These are phyloP conservation scores for Tricholoma furcatifolium DNA, from an alignment of 768 basidiomycete genomes.

Conservation along the genomic window DNA sequence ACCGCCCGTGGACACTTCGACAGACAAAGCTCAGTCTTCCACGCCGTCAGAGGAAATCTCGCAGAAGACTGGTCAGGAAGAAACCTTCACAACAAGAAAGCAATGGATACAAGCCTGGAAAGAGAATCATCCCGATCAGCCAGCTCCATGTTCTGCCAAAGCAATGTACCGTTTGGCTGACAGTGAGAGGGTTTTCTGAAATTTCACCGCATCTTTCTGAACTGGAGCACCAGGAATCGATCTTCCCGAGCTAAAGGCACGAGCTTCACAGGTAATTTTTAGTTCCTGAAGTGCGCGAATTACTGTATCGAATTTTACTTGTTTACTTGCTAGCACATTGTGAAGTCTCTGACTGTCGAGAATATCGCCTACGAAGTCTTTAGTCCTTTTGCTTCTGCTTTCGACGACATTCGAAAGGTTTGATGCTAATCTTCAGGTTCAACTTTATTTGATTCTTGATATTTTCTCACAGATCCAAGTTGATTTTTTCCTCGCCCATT, in stretches of 20 bases:
- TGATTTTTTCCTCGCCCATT: conserved; percentile 76
- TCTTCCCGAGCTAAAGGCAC: conserved; percentile 66
- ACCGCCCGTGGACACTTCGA: conserved; percentile 23
- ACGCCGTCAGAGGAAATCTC: conserved; percentile 26
- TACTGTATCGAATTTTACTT: not conserved
- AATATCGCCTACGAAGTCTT: conserved; percentile 89
- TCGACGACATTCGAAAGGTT: conserved; percentile 78
- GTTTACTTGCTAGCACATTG: conserved; percentile 63
- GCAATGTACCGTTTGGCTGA: conserved; percentile 83
- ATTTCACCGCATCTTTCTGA: not conserved
- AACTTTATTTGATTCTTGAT: conserved; percentile 33
- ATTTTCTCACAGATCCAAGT: conserved; percentile 63
- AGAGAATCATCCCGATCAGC: conserved; percentile 54
- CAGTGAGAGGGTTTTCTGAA: conserved; percentile 46
- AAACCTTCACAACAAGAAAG: conserved; percentile 31
- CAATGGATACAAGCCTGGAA: conserved; percentile 80
- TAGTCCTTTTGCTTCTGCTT: conserved; percentile 79
- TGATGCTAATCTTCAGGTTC: conserved; percentile 5
- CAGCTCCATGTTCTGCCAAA: conserved; percentile 78
- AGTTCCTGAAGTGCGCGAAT: not conserved
- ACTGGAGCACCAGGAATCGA: conserved; percentile 54
- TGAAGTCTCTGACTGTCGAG: conserved; percentile 69
- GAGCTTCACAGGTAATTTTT: conserved; percentile 54
- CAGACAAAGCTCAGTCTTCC: conserved; percentile 22
- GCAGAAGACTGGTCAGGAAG: conserved; percentile 18